Conservation (phyloP, 202 grass and related monocot genomes). For the Schoenoplectus triqueter region DNA sequence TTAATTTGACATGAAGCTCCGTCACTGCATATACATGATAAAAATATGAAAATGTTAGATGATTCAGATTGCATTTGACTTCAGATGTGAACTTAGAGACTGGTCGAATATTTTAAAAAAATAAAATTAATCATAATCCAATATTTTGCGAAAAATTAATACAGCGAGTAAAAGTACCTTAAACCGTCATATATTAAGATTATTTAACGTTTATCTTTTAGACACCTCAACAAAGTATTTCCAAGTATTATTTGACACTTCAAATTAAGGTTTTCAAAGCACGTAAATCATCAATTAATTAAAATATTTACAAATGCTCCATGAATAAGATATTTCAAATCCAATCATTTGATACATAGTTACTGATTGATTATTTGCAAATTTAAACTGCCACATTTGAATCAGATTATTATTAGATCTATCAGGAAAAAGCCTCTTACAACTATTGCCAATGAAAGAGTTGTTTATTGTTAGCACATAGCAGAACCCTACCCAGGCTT, state of each 20-base stretch:
- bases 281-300: not conserved
- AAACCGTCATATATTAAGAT: too few species aligned
- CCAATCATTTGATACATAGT: not conserved
- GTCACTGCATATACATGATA: too few species aligned
- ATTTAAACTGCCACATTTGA: conserved; percentile 14
- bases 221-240: not conserved
- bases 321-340: not conserved
- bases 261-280: not conserved
- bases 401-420: not conserved
- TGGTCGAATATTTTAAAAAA: too few species aligned
- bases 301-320: not conserved
- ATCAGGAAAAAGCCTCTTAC: not conserved
- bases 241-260: not conserved
- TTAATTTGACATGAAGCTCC: too few species aligned
- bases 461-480: not conserved
- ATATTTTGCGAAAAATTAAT: too few species aligned
- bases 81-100: too few species aligned
- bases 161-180: too few species aligned
- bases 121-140: too few species aligned
- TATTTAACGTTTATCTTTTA: not conserved
- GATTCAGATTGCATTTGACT: too few species aligned
- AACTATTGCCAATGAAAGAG: not conserved
- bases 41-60: too few species aligned
- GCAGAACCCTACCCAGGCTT: conserved; percentile 11
- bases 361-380: not conserved